Conservation (phyloP, 768 basidiomycete genomes). For the Lactarius psammicola region DNA sequence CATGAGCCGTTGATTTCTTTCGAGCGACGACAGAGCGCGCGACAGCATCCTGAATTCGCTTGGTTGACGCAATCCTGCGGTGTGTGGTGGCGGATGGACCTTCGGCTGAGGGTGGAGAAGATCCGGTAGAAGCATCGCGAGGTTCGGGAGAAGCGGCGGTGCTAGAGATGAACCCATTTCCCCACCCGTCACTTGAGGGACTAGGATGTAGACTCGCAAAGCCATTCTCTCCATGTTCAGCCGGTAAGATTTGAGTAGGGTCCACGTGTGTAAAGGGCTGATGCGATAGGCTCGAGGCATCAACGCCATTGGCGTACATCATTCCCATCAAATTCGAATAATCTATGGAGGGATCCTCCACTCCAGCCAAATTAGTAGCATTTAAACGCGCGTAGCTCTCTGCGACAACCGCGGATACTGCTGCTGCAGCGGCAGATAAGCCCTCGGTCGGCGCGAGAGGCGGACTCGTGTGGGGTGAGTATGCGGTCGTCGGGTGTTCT, state of each 20-base stretch:
- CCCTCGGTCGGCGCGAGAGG: conserved; percentile 44
- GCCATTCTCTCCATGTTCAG: conserved; percentile 41
- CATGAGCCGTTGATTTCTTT: conserved; percentile 44
- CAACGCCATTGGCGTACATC: conserved; percentile 53
- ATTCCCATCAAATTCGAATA: conserved; percentile 67
- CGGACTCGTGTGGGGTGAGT: conserved; percentile 40
- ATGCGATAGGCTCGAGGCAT: conserved; percentile 40
- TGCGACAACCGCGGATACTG: conserved; percentile 61
- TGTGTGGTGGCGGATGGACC: conserved; percentile 39
- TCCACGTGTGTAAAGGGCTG: conserved; percentile 78
- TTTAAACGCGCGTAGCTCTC: conserved; percentile 70
- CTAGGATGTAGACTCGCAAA: conserved; percentile 64
- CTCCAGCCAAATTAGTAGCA: conserved; percentile 48
- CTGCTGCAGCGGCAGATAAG: conserved; percentile 55
- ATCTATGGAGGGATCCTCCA: conserved; percentile 59
- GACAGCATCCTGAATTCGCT: conserved; percentile 53
- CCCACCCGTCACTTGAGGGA: conserved; percentile 79
- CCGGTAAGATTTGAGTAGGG: conserved; percentile 80
- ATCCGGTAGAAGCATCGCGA: conserved; percentile 63
- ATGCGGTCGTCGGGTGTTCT: conserved; percentile 35
- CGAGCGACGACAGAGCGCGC: conserved; percentile 37
- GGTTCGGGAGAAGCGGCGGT: conserved; percentile 75
- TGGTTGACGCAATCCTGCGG: conserved; percentile 67
- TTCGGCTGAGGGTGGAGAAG: conserved; percentile 70
- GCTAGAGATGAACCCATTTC: conserved; percentile 62